Evolutionary conservation across 768 basidiomycete genomes (phyloP).

Genomic region (Hericium alpestre): DNA sequence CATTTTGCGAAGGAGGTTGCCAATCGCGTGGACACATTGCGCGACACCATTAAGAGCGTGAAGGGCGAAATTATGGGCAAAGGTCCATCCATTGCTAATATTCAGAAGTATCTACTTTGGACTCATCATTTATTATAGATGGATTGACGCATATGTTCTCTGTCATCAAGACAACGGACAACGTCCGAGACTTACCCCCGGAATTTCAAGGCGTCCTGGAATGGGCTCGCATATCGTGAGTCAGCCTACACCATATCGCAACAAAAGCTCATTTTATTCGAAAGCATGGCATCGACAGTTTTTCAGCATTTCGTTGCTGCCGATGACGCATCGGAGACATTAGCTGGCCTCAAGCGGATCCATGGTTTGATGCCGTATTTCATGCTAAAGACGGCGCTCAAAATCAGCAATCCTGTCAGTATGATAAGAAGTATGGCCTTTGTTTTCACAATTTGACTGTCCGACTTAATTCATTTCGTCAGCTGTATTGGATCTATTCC

Average conservation of each 20-base stretch:
- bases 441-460: not conserved
- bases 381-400: constrained; percentile 83
- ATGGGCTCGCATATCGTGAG: constrained; percentile 96
- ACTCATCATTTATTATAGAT: constrained; percentile 33
- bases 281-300: constrained; percentile 86
- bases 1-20: constrained; percentile 83
- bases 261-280: not conserved
- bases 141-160: constrained; percentile 85
- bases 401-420: constrained; percentile 87
- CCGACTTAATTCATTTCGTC: not conserved
- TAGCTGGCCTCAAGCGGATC: constrained; percentile 79
- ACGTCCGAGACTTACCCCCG: constrained; percentile 64
- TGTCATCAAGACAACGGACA: constrained; percentile 71
- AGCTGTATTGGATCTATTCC: constrained; percentile 83
- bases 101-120: too few species aligned
- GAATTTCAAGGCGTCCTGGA: constrained; percentile 88
- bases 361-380: constrained; percentile 98
- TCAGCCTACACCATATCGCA: not conserved
- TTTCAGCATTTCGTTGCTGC: constrained; percentile 93
- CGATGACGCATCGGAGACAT: constrained; percentile 83
- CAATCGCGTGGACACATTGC: constrained; percentile 71
- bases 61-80: constrained; percentile 90
- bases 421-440: constrained; percentile 75
- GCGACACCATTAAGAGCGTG: constrained; percentile 75
- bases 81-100: constrained; percentile 29